Evolutionary conservation across 2,329 filamentous ascomycete genomes (phyloP).

Genomic region (Cladobotryum mycophilum): DNA sequence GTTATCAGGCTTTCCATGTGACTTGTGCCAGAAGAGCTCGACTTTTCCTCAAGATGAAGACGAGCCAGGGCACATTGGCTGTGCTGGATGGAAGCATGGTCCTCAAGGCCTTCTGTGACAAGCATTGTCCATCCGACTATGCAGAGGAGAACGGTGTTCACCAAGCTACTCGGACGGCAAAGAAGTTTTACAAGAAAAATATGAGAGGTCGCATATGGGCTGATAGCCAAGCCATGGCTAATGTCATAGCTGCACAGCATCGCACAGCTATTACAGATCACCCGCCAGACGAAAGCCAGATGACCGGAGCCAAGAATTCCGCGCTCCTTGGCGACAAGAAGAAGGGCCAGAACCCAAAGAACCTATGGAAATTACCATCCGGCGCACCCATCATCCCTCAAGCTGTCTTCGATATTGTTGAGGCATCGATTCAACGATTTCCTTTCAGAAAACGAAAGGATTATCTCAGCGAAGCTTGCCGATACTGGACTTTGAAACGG

Average conservation of each 20-base stretch:
- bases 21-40: conserved; percentile 86
- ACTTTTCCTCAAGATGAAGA: conserved; percentile 95
- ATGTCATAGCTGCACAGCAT: conserved; percentile 71
- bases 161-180: conserved; percentile 72
- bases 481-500: conserved; percentile 96
- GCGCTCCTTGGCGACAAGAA: conserved; percentile 70
- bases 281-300: conserved; percentile 73
- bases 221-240: conserved; percentile 77
- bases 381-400: conserved; percentile 92
- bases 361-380: conserved; percentile 82
- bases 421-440: conserved; percentile 76
- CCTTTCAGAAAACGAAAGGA: conserved; percentile 78
- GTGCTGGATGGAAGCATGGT: conserved; percentile 73
- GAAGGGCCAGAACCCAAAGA: conserved; percentile 49
- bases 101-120: conserved; percentile 92
- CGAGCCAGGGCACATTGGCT: conserved; percentile 70
- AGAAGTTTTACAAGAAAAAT: conserved; percentile 80
- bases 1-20: conserved; percentile 94
- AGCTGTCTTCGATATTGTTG: conserved; percentile 78
- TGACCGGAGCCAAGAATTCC: conserved; percentile 75
- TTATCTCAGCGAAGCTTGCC: conserved; percentile 86
- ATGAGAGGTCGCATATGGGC: conserved; percentile 92
- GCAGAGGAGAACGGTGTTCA: conserved; percentile 78
- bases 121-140: conserved; percentile 87
- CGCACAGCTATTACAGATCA: conserved; percentile 59